These are phyloP conservation scores for Sodiomyces alkalinus DNA, from an alignment of 2,329 filamentous ascomycete species.

Conservation along the genomic window DNA sequence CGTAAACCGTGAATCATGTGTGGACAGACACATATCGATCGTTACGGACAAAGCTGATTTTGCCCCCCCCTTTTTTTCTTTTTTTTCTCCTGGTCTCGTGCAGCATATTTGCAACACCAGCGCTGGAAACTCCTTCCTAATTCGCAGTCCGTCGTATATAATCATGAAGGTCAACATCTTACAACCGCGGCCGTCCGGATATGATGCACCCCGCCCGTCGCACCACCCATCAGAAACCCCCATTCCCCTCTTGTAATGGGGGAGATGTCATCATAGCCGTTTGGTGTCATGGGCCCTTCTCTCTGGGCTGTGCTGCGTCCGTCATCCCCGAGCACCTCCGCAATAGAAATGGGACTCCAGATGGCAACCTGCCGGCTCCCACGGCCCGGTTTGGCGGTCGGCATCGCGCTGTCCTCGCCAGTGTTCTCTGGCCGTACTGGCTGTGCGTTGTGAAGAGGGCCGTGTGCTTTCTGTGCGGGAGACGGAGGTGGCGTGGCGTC, in stretches of 20 bases:
- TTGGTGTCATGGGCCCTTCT: slow-evolving; percentile 38
- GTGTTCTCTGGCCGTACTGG: slow-evolving; percentile 11
- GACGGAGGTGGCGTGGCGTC: slow-evolving; percentile 9
- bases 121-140: too few species aligned
- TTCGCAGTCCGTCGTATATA: too few species aligned
- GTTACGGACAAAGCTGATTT: too few species aligned
- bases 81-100: too few species aligned
- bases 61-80: too few species aligned
- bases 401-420: slow-evolving; percentile 19
- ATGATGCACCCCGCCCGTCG: slow-evolving; percentile 24
- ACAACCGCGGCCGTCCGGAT: slow-evolving; percentile 34
- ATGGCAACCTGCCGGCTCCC: slow-evolving; percentile 10
- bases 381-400: slow-evolving; percentile 20
- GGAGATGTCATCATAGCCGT: slow-evolving; percentile 45
- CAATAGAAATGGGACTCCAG: slow-evolving; percentile 24
- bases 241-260: slow-evolving; percentile 47
- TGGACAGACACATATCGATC: too few species aligned
- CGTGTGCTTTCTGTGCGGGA: too few species aligned
- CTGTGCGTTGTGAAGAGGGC: too few species aligned
- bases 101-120: too few species aligned
- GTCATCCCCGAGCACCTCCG: slow-evolving; percentile 22
- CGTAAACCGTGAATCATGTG: too few species aligned
- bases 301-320: slow-evolving; percentile 9
- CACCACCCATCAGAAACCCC: slow-evolving; percentile 38
- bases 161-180: slow-evolving; percentile 37